These are phyloP conservation scores for Brachypodium distachyon DNA, from an alignment of 202 grass and related monocot genomes.

Conservation along the genomic window DNA sequence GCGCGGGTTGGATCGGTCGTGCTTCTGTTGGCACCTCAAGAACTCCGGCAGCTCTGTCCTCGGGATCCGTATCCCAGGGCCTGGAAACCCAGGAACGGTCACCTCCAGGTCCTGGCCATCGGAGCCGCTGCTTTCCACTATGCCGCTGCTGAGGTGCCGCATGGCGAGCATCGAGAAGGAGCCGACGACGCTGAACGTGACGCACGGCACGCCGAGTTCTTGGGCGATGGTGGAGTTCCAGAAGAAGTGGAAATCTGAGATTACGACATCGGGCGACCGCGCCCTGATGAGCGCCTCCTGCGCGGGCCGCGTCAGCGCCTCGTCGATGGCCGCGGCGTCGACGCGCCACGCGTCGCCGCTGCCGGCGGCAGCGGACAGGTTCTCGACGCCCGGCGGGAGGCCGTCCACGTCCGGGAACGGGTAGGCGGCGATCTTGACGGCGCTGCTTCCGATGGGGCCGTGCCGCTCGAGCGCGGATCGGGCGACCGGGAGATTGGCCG, in stretches of 20 bases:
- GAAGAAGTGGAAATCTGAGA: constrained; percentile 34
- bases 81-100: constrained; percentile 13
- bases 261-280: constrained; percentile 25
- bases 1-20: neutral
- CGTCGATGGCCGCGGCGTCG: neutral
- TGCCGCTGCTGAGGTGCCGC: constrained; percentile 11
- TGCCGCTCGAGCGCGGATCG: neutral
- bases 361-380: constrained; percentile 9
- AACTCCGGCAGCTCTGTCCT: constrained; percentile 37
- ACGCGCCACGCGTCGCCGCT: constrained; percentile 38
- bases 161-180: constrained; percentile 41
- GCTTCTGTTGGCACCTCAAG: neutral
- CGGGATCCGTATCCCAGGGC: constrained; percentile 25
- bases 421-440: constrained; percentile 27
- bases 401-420: constrained; percentile 42
- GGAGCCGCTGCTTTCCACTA: neutral
- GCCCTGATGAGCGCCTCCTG: constrained; percentile 26
- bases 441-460: neutral
- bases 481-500: constrained; percentile 35
- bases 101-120: neutral
- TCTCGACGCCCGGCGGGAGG: constrained; percentile 42
- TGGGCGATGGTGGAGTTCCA: constrained; percentile 25
- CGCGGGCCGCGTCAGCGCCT: neutral
- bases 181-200: constrained; percentile 31
- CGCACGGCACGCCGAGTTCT: constrained; percentile 29